Conservation (phyloP, 352 stramenopile species). For the Phytophthora colocasiae region DNA sequence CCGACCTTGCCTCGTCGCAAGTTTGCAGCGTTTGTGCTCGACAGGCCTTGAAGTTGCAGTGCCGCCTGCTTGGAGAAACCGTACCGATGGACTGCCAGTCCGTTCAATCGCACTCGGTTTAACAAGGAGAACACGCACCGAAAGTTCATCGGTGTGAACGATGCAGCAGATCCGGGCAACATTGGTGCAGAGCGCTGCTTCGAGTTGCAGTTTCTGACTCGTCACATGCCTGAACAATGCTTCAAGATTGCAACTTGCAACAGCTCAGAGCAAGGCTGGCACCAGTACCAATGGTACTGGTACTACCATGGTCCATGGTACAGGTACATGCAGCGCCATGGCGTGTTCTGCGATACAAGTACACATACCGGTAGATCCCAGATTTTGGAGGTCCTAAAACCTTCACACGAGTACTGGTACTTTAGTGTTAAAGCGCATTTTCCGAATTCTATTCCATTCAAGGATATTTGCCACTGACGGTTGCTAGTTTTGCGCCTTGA, state of each 20-base stretch:
- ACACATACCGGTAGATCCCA: too few species aligned
- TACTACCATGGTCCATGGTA: too few species aligned
- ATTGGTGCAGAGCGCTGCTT: background rate
- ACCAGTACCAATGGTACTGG: too few species aligned
- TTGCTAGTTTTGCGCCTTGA: slow-evolving; percentile 68
- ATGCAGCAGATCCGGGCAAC: slow-evolving; percentile 28
- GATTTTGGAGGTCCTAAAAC: too few species aligned
- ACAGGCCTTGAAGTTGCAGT: slow-evolving; percentile 20
- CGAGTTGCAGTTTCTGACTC: background rate
- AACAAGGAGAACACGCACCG: too few species aligned
- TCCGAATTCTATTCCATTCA: slow-evolving; percentile 21
- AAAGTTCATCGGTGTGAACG: slow-evolving; percentile 2
- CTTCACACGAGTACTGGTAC: too few species aligned
- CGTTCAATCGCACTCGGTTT: background rate
- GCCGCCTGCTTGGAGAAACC: slow-evolving; percentile 11
- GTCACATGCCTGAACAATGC: too few species aligned
- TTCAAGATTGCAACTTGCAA: background rate
- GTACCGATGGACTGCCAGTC: slow-evolving; percentile 6
- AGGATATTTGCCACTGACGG: background rate
- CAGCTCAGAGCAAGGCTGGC: slow-evolving; percentile 2
- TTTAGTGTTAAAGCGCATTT: background rate
- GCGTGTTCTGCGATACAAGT: too few species aligned
- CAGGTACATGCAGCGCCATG: background rate
- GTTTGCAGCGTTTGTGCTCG: slow-evolving; percentile 19
- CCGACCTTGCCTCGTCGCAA: slow-evolving; percentile 27